Evolutionary conservation across 2,329 filamentous ascomycete species (phyloP), one percentile per base, ranked within the genome.

Genomic region (Ascosphaera aggregata): DNA sequence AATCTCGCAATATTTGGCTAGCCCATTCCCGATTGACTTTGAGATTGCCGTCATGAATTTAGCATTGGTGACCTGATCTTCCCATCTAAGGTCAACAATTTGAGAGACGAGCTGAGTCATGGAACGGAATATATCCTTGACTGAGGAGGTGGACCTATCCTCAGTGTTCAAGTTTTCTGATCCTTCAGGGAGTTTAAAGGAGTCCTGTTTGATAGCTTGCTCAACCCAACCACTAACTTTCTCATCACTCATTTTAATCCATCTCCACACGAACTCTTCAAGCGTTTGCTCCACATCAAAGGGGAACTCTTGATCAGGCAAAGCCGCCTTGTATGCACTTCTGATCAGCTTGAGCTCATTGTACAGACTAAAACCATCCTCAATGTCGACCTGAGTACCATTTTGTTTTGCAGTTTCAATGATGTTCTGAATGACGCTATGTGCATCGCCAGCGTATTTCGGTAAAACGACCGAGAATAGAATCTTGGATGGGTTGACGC

Each of bases 41-140:
- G 85, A 76, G 13, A 94, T 63, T 2, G 82, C 73, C 13, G 89
- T 98, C 85, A 95, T 95, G 58, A 98, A 98, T 44, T 85, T 82
- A 31, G 89, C 86, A 53, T 93, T 80, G 46, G 93, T 85, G 30
- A 92, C 66, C 50, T 93, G 81, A 53, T 95, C 82, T 45, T 84
- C 78, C 89, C 89, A 98, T 43, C 85, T 73, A 9, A 98, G 66
- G 47, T 81, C 66, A 40, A 80, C 74, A 40, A 98, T 73, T 49
- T 91, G 81, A 45, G 94, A 79, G 27, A 91, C 73, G 15, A 79
- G 80, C 58, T 94, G 80, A 49, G 85, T 91, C 64, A 95, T 94
- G 1, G 91, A 76, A 48, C 80, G 76, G 61, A 94, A 95, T 34
- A 93, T 74, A 54, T 98, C 89, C 44, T 94, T 79, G 5, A 92